phyloP scores from a whole-genome alignment of 306 rosid species.

The Pterocarpus macrocarpus region DNA sequence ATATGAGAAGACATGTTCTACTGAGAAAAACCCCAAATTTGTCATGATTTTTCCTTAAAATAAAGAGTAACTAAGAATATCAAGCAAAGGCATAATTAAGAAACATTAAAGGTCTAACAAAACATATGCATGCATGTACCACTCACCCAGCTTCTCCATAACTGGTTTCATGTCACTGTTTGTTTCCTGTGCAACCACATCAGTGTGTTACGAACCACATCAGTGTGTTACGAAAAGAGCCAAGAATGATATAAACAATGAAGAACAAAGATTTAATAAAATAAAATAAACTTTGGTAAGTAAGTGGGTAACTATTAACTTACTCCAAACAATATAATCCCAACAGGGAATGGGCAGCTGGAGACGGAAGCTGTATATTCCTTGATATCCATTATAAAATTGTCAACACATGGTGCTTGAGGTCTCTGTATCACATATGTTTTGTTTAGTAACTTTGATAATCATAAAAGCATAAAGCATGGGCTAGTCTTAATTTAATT shows the following conservation, averaged over 20 bases:
- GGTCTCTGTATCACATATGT: conserved; percentile 44
- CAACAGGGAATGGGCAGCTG: conserved; percentile 47
- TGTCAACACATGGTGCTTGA: conserved; percentile 46
- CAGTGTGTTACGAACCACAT: conserved; percentile 39
- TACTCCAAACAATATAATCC: conserved; percentile 62
- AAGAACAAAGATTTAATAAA: background rate
- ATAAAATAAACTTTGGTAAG: conserved; percentile 32
- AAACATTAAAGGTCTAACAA: conserved; percentile 7
- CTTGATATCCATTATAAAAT: conserved; percentile 52
- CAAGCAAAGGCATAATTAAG: conserved; percentile 1
- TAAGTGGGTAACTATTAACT: conserved; percentile 34
- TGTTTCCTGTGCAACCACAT: conserved; percentile 41
- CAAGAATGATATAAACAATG: conserved; percentile 11
- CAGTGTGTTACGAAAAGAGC: conserved; percentile 32
- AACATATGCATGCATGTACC: conserved; percentile 22
- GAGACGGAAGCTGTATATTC: conserved; percentile 57
- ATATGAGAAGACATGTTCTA: conserved; percentile 21
- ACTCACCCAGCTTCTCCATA: conserved; percentile 59
- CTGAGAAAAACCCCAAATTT: conserved; percentile 32
- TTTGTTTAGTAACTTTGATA: conserved; percentile 14
- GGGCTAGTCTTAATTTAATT: background rate
- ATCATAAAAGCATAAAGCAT: conserved; percentile 20
- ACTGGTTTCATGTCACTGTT: conserved; percentile 54
- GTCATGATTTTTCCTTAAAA: conserved; percentile 11
- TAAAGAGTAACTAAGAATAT: conserved; percentile 16